Evolutionary conservation across 2,329 filamentous ascomycete species (phyloP).

Genomic region (Hypoxylon sp.): DNA sequence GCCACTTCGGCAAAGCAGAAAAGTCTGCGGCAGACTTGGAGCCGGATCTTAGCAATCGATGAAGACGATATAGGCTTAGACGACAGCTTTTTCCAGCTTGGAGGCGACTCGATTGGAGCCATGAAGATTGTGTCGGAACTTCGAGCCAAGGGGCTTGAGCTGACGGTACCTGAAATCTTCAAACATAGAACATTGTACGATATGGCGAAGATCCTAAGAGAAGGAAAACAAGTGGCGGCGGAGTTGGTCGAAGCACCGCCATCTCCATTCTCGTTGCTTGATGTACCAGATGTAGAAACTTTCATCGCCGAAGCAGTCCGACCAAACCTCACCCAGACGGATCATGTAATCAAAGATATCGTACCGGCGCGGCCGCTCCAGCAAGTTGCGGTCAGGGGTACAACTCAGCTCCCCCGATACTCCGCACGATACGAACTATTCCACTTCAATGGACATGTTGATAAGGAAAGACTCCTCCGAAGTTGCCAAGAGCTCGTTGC

Average conservation of each 20-base stretch:
- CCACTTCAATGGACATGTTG: constrained; percentile 68
- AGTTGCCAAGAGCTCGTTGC: constrained; percentile 70
- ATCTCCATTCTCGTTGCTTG: constrained; percentile 67
- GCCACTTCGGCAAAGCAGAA: constrained; percentile 61
- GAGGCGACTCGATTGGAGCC: constrained; percentile 72
- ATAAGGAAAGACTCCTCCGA: constrained; percentile 63
- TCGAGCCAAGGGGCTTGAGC: constrained; percentile 61
- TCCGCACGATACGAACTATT: constrained; percentile 76
- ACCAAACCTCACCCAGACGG: constrained; percentile 65
- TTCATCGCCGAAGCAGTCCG: constrained; percentile 65
- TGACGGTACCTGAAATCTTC: constrained; percentile 72
- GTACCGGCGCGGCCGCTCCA: constrained; percentile 72
- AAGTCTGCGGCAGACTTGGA: constrained; percentile 64
- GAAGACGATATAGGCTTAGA: constrained; percentile 66
- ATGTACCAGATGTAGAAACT: constrained; percentile 56
- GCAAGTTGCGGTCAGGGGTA: constrained; percentile 71
- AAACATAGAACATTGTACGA: constrained; percentile 63
- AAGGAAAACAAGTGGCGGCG: constrained; percentile 47
- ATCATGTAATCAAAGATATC: constrained; percentile 68
- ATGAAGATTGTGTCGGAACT: constrained; percentile 73
- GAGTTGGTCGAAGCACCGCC: constrained; percentile 47
- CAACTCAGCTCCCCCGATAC: constrained; percentile 70
- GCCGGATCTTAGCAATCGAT: constrained; percentile 60
- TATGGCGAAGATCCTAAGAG: constrained; percentile 66
- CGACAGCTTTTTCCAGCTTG: constrained; percentile 73